Base-by-base conservation (phyloP, 768 basidiomycete genomes). In the Lyophyllum semitale region DNA sequence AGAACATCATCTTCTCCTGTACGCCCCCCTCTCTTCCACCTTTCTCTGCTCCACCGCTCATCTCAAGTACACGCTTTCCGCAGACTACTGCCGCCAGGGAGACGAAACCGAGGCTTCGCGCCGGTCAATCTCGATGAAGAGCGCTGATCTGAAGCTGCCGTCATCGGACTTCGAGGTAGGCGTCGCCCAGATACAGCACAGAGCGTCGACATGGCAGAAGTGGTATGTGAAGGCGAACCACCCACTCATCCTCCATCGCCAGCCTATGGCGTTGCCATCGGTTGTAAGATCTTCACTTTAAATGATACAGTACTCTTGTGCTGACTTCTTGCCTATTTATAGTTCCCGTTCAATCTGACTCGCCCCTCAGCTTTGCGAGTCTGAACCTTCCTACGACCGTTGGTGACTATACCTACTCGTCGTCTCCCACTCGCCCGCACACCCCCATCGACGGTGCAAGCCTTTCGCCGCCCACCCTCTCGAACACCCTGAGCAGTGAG, bases 51-150 rank as follows among this genome's bases (percentile, higher is more conserved):
- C n/a, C 8, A n/a, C 11, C 29, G 18, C 20, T 37, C 9, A 12
- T n/a, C n/a, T 1, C 3, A 15, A 35, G 4, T 35, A 8, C 33
- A 8, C 4, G 15, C 25, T 70, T n/a, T 20, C 18, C n/a, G 2
- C 51, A 83, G 89, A 93, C 69, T 97, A 91, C 66, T 87, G 90
- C 15, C 87, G 89, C 61, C 91, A 94, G 65, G 92, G 93, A 59
- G 95, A 98, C 65, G 95, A 98, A 71, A 81, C 83, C 8, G 75
- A 94, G 26, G 86, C 93, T 0, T 87, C 87, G 44, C 82, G 95
- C n/a, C 95, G 95, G 0, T 88, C 93, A 0, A 93, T 98, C 59
- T 84, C 88, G 2, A 91, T 97, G 87, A 87, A 85, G 62, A 87
- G 80, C 0, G 94, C 93, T 0, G 71, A 79, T 5, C 71, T 95